Evolutionary conservation across 345 rosid species (phyloP).

Genomic region (Dipteronia sinensis): DNA sequence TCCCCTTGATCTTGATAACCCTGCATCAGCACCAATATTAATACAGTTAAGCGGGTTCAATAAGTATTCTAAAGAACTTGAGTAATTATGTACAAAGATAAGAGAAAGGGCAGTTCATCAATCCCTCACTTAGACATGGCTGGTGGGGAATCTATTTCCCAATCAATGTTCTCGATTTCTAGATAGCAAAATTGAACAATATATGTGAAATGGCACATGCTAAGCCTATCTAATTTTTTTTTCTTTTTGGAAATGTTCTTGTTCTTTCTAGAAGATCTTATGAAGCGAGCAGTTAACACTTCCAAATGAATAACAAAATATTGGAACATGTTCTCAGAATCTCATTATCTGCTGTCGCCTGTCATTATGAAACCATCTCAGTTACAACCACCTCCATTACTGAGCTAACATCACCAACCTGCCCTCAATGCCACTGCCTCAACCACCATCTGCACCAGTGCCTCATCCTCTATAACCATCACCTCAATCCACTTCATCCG

Average conservation of each 20-base stretch:
- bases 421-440: neutral
- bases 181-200: neutral
- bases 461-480: neutral
- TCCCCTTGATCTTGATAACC: slow-evolving; percentile 59
- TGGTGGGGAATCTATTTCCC: neutral
- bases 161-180: neutral
- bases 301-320: neutral
- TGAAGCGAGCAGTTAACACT: neutral
- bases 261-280: neutral
- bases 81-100: neutral
- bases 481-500: neutral
- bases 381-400: neutral
- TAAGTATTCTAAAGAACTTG: neutral
- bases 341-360: neutral
- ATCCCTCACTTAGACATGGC: neutral
- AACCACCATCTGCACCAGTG: neutral
- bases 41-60: neutral
- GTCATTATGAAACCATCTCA: neutral
- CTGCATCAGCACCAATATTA: slow-evolving; percentile 41
- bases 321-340: neutral
- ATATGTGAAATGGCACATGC: neutral
- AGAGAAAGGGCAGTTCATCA: neutral
- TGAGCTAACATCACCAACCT: neutral
- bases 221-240: neutral
- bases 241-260: neutral